phyloP scores from a whole-genome alignment of 768 basidiomycete species.

The Mycena venus region DNA sequence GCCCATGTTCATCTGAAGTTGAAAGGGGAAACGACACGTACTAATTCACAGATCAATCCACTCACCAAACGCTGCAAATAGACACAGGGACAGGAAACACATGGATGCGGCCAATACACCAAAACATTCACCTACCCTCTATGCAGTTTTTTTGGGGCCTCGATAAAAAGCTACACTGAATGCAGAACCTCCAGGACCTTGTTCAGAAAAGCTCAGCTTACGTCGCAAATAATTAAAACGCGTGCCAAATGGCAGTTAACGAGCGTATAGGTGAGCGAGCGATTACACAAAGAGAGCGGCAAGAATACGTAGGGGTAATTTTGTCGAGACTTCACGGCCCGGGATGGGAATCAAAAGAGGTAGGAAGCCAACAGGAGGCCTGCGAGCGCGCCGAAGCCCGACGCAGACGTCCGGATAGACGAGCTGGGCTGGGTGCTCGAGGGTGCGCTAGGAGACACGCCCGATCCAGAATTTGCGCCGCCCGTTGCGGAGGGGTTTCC shows the following conservation, averaged over 20 bases:
- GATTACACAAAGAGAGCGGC: neutral
- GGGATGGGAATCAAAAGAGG: constrained; percentile 17
- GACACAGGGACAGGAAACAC: too few relatives aligned
- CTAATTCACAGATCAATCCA: neutral
- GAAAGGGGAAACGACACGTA: neutral
- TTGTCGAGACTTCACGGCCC: neutral
- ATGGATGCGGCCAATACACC: too few relatives aligned
- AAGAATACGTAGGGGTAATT: neutral
- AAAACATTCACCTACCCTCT: too few relatives aligned
- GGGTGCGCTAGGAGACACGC: neutral
- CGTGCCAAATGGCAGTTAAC: constrained; percentile 30
- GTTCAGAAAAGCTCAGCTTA: neutral
- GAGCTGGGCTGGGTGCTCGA: neutral
- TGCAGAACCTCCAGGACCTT: neutral
- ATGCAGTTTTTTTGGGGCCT: neutral
- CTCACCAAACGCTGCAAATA: too few relatives aligned
- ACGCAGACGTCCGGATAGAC: neutral
- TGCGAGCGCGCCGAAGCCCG: neutral
- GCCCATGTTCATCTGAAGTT: neutral
- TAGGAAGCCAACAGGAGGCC: neutral
- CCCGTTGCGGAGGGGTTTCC: neutral
- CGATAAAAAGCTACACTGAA: neutral
- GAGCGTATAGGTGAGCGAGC: constrained; percentile 28
- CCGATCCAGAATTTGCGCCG: neutral
- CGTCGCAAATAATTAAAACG: neutral